Evolutionary conservation across 352 stramenopile genomes (phyloP), one percentile per base, ranked within the genome.

Genomic region (Phytopythium kandeliae): DNA sequence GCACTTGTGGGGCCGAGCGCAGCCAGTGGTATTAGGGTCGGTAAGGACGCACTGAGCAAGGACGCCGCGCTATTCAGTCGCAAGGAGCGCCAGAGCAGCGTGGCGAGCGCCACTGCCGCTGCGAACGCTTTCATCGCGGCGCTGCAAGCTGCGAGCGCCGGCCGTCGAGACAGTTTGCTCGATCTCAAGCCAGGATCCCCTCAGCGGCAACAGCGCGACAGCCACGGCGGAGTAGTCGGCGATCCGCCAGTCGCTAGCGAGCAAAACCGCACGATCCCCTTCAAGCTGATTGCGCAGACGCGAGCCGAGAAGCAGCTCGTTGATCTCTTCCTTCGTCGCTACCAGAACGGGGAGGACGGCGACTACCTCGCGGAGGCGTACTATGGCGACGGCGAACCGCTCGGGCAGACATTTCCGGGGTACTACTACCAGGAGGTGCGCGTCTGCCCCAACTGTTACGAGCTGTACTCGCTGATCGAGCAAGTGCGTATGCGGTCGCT

Each of bases 401-500:
- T 93, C 1, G 83, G 80, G 7, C 53, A 78, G 46, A 85, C 71
- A 0, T 93, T 92, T 51, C 83, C 83, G 8, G 81, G 83, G 0
- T 90, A 92, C 42, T 93, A 89, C 50, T 93, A 93, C 51, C 78
- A 89, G 55, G 65, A 92, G 17, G 74, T 89, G 12, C 76, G 85
- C 22, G 78, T 94, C 3, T 94, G 83, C 36, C 51, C 37, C 17
- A 85, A 90, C 49, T 94, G 83, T 63, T 94, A 87, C 51, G 67
- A 69, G 34, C 72, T 94, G 40, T 94, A 94, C 57, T 85, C 63
- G 28, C 67, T 94, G 13, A 60, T 94, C 12, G 83, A 92, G 50
- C 62, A 73, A 24, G 78, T 88, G 10, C 77, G 83, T 15, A 86
- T 88, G 73, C 70, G 86, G 52, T 67, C 83, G 21, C 55, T 81